Base-by-base conservation (phyloP, 129 eudicot species). In the Artemisia argyi region DNA sequence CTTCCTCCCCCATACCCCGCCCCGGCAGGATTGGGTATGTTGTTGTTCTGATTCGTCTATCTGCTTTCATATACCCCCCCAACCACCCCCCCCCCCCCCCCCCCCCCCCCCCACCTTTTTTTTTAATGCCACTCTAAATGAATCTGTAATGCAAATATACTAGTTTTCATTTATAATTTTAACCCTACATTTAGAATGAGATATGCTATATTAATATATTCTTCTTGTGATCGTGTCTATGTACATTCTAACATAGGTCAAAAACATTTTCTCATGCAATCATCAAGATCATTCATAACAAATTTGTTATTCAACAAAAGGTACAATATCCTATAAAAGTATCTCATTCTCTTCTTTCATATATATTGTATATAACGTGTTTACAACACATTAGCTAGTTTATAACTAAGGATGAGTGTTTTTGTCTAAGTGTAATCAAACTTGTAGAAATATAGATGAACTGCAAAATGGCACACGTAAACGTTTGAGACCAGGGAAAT, bases 401-500 rank as follows among this genome's bases (percentile, higher is more conserved):
- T 16, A 56, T 56, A 5, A 35, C 39, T 35, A 39, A 35, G 7
- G 13, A 32, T 13, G 49, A 39, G 4, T 18, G 2, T 17, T 14
- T 51, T 26, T 16, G 3, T 52, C 62, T 16, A 55, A n/a, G 26
- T 58, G 1, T 14, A 32, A 59, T 24, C 7, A 26, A 39, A 18
- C 28, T 53, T 63, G 39, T 86, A 86, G 91, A 75, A 73, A 73
- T 61, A 60, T 44, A 52, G 89, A 86, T 39, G 84, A 81, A 63
- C 28, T 77, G 50, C 63, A 74, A 42, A 78, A 83, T 35, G 74
- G 68, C 62, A 80, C 64, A 65, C 85, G 82, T 5, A 80, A 81
- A 76, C 88, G 84, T 71, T 74, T 92, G 73, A 83, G 44, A 61
- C 96, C 91, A 4, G 98, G 98, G 59, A 83, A 78, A 73, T 74